Evolutionary conservation across 2,329 filamentous ascomycete genomes (phyloP).

Genomic region (Verticillium klebahnii): DNA sequence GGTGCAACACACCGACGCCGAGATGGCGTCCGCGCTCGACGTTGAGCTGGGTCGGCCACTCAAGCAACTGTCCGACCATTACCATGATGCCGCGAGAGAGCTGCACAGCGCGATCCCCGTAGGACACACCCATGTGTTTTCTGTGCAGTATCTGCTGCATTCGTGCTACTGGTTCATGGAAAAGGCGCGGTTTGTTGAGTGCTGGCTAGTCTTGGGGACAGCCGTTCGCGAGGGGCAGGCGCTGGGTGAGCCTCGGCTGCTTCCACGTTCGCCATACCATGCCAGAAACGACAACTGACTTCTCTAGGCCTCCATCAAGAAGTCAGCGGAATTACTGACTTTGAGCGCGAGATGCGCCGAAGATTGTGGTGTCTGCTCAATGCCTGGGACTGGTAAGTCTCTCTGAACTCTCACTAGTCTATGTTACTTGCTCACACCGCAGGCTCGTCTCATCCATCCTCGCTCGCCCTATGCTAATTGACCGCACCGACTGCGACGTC

Average conservation of each 20-base stretch:
- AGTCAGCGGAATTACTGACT: constrained; percentile 23
- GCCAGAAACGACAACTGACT: constrained; percentile 11
- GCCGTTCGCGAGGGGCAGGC: constrained; percentile 31
- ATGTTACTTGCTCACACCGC: too few relatives aligned
- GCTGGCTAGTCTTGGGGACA: constrained; percentile 29
- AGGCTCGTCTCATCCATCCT: constrained; percentile 31
- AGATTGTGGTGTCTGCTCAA: constrained; percentile 31
- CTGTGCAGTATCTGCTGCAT: constrained; percentile 29
- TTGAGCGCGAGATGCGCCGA: constrained; percentile 29
- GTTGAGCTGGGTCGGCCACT: constrained; percentile 22
- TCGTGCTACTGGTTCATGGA: constrained; percentile 33
- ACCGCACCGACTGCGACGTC: constrained; percentile 26
- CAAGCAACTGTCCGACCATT: constrained; percentile 23
- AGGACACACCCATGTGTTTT: constrained; percentile 25
- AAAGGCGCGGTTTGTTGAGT: constrained; percentile 29
- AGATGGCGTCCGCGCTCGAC: constrained; percentile 24
- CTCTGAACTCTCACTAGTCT: background rate
- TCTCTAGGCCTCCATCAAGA: constrained; percentile 26
- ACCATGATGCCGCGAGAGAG: constrained; percentile 26
- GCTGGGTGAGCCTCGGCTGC: constrained; percentile 18
- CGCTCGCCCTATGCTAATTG: constrained; percentile 27
- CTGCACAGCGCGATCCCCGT: constrained; percentile 26
- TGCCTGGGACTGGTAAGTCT: constrained; percentile 31
- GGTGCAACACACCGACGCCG: constrained; percentile 24
- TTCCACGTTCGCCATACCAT: background rate